Percentiles rank a stretch among this genome's conserved stretches.
Conservation (phyloP, 805 yeast species). For the Metschnikowia proteae region DNA sequence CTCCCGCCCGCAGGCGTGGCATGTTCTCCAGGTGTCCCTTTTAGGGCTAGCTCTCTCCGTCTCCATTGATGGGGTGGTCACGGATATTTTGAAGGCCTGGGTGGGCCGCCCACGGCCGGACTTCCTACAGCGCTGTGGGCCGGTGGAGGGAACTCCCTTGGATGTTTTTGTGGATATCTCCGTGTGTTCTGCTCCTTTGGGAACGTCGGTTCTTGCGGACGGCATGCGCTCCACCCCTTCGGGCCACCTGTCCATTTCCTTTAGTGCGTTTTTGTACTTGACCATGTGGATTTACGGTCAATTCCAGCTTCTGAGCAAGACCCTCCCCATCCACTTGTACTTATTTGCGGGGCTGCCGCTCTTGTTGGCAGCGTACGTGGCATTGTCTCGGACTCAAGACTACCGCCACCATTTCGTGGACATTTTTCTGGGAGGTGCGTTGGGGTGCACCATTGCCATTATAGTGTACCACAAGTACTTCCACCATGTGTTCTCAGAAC, state of each 20-base stretch:
- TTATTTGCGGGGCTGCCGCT: conserved; percentile 18
- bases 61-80: conserved; percentile 29
- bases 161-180: conserved; percentile 19
- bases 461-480: conserved; percentile 30
- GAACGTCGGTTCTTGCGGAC: conserved; percentile 33
- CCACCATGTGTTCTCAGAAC: conserved; percentile 13
- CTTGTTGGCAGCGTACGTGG: conserved; percentile 23
- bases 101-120: conserved; percentile 23
- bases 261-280: conserved; percentile 46
- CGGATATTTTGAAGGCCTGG: conserved; percentile 37
- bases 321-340: conserved; percentile 11
- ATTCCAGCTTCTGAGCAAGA: conserved; percentile 16
- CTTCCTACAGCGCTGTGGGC: conserved; percentile 17
- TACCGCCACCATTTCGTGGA: conserved; percentile 34
- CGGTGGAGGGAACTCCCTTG: conserved; percentile 10
- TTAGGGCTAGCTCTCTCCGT: conserved; percentile 29
- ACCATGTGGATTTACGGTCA: conserved; percentile 49
- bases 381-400: conserved; percentile 26
- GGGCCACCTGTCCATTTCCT: conserved; percentile 55
- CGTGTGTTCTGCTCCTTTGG: conserved; percentile 27
- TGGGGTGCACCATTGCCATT: conserved; percentile 29
- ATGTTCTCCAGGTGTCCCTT: conserved; percentile 27
- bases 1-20: conserved; percentile 16
- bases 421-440: conserved; percentile 28
- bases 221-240: conserved; percentile 58